Base-by-base conservation (phyloP, 2,329 filamentous ascomycete species). In the Pyrenophora teres region DNA sequence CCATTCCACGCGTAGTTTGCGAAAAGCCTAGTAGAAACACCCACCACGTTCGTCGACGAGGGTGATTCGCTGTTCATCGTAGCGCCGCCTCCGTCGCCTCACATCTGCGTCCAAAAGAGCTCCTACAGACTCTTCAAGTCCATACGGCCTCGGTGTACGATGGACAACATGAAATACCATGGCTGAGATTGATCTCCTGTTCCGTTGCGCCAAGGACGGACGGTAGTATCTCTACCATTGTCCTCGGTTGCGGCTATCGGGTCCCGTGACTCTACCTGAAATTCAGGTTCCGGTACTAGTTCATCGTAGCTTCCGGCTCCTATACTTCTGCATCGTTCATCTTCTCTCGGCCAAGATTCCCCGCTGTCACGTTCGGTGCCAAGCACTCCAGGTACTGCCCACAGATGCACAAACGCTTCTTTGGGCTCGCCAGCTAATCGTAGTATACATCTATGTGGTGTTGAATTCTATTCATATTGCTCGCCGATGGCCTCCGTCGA, bases 201-300 rank as follows among this genome's bases (percentile, higher is more conserved):
- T 21, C 19, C 19, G 19, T 21, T 2, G 5, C 19, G 19, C 5
- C 19, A 3, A 5, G 19, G 19, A 21, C 19, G 19, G 19, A 21
- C 19, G 5, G 19, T 21, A 21, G 19, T 21, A 5, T 21, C 19
- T 21, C 19, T 21, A 5, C 31, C 12, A 49, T 19, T 15, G 43
- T 35, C 50, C 40, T 50, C 45, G 50, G 45, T 25, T 49, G 23
- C 45, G 45, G 50, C 50, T 49, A 36, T 23, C 36, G 23, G 19
- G 21, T 49, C 50, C 21, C 40, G 45, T 52, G 50, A 49, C 21
- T 10, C 23, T 16, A 10, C 27, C 19, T 42, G 18, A 31, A 4
- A 27, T 15, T 36, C 33, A 12, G 43, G 16, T 38, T 18, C 15
- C 25, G 16, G 8, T 21, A 27, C 18, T 16, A 9, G 9, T 30